These are phyloP conservation scores for Boletus fagicola DNA, from an alignment of 768 basidiomycete genomes.

Conservation along the genomic window DNA sequence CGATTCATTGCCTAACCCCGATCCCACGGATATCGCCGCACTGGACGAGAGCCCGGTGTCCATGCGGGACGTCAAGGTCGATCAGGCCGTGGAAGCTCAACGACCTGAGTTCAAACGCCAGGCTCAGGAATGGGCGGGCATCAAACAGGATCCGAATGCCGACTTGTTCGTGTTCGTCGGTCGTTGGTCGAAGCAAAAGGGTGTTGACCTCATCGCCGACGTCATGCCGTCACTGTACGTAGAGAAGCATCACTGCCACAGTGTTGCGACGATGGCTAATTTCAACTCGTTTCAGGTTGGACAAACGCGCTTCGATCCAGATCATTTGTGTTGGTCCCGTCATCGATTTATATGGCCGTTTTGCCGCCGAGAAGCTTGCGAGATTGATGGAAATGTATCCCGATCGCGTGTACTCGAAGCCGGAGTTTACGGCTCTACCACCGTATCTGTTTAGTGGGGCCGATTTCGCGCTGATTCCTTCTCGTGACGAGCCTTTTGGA, in stretches of 20 bases:
- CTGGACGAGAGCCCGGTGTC: constrained; percentile 75
- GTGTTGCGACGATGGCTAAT: neutral
- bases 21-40: constrained; percentile 92
- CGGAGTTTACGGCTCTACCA: constrained; percentile 91
- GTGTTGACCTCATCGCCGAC: constrained; percentile 95
- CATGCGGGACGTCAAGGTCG: constrained; percentile 72
- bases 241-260: too few species aligned
- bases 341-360: constrained; percentile 92
- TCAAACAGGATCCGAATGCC: constrained; percentile 86
- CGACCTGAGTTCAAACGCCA: constrained; percentile 89
- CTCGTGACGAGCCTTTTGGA: constrained; percentile 95
- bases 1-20: constrained; percentile 92
- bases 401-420: constrained; percentile 92
- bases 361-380: constrained; percentile 91
- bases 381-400: constrained; percentile 95
- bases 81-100: constrained; percentile 80
- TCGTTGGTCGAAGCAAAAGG: constrained; percentile 98
- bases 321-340: constrained; percentile 90
- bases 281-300: constrained; percentile 50
- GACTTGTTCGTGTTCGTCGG: constrained; percentile 96
- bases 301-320: constrained; percentile 84
- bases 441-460: constrained; percentile 94
- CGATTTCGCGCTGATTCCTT: constrained; percentile 93
- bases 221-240: constrained; percentile 86
- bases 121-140: constrained; percentile 93